Percentiles rank a stretch among this genome's conserved stretches.
phyloP scores from a whole-genome alignment of 2,329 filamentous ascomycete species.

The Leptodontidium sp. region DNA sequence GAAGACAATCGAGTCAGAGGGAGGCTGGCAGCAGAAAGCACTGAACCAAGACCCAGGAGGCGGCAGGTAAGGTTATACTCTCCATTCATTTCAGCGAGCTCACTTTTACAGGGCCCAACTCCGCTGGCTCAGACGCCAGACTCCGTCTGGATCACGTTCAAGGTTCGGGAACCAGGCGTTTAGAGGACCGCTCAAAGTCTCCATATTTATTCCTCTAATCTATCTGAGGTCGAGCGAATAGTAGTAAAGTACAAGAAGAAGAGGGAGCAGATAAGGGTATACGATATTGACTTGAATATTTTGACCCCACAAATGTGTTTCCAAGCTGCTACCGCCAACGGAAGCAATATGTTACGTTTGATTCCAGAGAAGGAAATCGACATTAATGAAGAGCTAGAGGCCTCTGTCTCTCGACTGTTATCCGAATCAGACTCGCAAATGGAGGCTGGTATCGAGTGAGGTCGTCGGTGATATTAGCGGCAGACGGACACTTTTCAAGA shows the following conservation, averaged over 20 bases:
- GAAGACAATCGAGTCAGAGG: no score
- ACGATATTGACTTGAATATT: slow-evolving; percentile 28
- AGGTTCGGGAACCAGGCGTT: slow-evolving; percentile 25
- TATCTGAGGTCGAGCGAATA: slow-evolving; percentile 32
- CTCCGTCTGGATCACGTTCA: slow-evolving; percentile 12
- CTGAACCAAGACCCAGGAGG: no score
- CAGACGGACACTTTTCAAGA: no score
- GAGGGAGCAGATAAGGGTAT: slow-evolving; percentile 22
- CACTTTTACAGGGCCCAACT: no score
- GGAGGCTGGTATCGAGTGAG: no score
- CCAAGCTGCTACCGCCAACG: neutral
- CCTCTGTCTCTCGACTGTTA: neutral
- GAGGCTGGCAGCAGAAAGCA: no score
- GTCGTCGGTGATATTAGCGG: no score
- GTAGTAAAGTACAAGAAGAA: slow-evolving; percentile 33
- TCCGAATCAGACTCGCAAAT: neutral
- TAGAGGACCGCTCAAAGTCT: slow-evolving; percentile 27
- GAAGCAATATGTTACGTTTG: neutral
- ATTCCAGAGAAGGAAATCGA: neutral
- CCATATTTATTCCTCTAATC: slow-evolving; percentile 19
- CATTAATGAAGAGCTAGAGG: neutral
- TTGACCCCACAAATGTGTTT: slow-evolving; percentile 19
- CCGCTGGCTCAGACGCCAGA: no score
- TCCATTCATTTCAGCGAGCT: no score
- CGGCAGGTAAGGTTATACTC: no score